phyloP scores from a whole-genome alignment of 73 alveolate species.

The Tetrahymena borealis region DNA sequence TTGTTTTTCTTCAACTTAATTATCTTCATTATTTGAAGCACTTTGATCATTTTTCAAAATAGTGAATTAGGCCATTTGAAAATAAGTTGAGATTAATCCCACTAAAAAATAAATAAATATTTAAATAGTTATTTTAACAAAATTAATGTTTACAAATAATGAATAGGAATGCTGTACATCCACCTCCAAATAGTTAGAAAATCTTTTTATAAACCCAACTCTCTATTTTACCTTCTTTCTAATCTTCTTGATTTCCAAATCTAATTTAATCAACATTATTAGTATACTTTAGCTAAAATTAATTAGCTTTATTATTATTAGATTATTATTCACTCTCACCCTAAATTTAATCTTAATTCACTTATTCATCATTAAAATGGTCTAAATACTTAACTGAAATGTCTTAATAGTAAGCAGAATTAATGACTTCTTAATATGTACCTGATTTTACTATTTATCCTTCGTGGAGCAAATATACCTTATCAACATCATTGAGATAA shows the following conservation, averaged over 20 bases:
- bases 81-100: background rate
- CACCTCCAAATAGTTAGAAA: background rate
- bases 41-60: background rate
- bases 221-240: background rate
- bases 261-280: background rate
- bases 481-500: background rate
- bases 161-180: background rate
- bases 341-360: background rate
- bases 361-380: background rate
- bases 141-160: background rate
- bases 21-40: background rate
- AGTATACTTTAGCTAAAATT: background rate
- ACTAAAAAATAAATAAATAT: background rate
- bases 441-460: background rate
- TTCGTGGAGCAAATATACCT: background rate
- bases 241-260: background rate
- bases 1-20: background rate
- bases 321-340: background rate
- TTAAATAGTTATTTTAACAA: background rate
- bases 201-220: background rate
- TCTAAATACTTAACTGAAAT: background rate
- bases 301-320: background rate
- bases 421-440: background rate
- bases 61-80: background rate
- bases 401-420: background rate